Conservation (phyloP, 305 asterid species). For the Fraxinus sp. region DNA sequence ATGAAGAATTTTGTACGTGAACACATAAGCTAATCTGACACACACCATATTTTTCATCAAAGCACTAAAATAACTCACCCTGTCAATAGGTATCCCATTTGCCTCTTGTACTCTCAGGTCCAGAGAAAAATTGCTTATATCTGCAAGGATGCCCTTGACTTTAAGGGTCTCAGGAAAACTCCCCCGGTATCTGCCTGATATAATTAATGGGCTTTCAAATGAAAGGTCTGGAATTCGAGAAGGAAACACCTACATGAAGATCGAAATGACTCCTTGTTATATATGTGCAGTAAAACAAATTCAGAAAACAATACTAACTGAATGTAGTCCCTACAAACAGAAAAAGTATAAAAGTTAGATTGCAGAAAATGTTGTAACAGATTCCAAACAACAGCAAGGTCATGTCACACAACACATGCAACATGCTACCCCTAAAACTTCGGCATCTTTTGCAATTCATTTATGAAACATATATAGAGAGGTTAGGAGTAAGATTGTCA, state of each 20-base stretch:
- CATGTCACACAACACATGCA: background rate
- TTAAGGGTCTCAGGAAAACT: conserved; percentile 60
- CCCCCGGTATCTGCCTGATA: conserved; percentile 85
- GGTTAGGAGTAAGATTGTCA: background rate
- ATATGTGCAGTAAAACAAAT: conserved; percentile 6
- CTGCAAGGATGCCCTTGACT: conserved; percentile 61
- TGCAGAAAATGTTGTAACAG: background rate
- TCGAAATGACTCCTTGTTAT: conserved; percentile 23
- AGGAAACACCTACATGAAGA: conserved; percentile 65
- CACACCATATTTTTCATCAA: background rate
- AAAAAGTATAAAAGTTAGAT: background rate
- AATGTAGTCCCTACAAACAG: background rate
- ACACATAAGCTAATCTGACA: background rate
- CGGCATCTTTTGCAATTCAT: background rate
- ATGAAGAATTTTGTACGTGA: background rate
- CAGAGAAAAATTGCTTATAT: conserved; percentile 52
- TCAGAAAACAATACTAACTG: background rate
- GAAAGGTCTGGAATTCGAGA: conserved; percentile 79
- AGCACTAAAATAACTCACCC: conserved; percentile 44
- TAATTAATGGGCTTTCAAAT: conserved; percentile 68
- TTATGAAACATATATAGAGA: background rate
- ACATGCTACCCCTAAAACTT: background rate
- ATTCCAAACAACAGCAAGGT: background rate
- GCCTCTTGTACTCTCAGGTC: conserved; percentile 67
- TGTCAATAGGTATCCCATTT: conserved; percentile 63